Evolutionary conservation across 768 basidiomycete species (phyloP).

Genomic region (Favolaschia claudopus): DNA sequence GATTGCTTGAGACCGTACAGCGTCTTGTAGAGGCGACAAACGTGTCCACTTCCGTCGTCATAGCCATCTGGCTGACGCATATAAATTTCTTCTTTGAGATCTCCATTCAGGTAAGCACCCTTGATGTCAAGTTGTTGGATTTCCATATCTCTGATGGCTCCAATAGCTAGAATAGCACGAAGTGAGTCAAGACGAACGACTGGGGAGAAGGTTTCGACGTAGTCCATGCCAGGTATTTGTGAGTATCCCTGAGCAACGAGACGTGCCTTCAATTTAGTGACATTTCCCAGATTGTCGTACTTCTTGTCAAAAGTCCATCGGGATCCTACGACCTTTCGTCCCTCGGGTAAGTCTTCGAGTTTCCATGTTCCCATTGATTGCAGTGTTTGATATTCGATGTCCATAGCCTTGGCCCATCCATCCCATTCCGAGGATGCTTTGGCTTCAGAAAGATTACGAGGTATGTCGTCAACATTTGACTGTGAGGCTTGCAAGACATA

Average conservation of each 20-base stretch:
- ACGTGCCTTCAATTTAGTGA: neutral
- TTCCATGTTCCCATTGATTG: conserved; percentile 1
- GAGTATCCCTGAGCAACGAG: conserved; percentile 5
- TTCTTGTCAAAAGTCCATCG: conserved; percentile 3
- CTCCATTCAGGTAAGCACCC: neutral
- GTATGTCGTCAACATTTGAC: too few relatives aligned
- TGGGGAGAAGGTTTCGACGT: neutral
- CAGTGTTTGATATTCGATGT: too few relatives aligned
- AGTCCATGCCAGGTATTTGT: conserved; percentile 4
- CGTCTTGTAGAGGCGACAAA: neutral
- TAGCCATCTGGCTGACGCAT: neutral
- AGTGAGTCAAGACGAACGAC: neutral
- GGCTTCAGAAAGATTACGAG: too few relatives aligned
- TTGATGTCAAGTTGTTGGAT: conserved; percentile 4
- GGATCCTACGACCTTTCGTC: neutral
- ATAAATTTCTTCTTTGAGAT: neutral
- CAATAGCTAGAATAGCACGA: neutral
- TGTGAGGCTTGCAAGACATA: too few relatives aligned
- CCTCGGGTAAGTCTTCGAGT: neutral
- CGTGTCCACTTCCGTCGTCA: neutral
- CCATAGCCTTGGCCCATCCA: too few relatives aligned
- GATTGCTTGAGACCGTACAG: conserved; percentile 4
- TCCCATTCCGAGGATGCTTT: too few relatives aligned
- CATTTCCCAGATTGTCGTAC: neutral
- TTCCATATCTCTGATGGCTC: neutral